Evolutionary conservation across 768 basidiomycete genomes (phyloP), one percentile per base, ranked within the genome.

Genomic region (Dioszegia crocea): DNA sequence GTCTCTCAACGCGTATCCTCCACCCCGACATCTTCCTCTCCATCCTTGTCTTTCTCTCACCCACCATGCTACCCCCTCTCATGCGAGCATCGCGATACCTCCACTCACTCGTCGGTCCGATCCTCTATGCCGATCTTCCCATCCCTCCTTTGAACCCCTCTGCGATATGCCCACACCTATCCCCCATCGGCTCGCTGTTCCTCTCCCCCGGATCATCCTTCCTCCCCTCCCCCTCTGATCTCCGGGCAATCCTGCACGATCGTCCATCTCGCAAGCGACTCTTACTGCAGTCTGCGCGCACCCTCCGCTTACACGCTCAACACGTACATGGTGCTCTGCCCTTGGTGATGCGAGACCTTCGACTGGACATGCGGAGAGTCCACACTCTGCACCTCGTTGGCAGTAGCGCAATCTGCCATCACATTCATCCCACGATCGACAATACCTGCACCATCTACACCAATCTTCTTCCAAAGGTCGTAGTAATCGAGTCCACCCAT

Each of bases 1-100:
- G 14, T 5, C 47, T 48, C 27, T 48, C 26, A 8, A 17, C 24
- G 10, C 47, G 47, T 29, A 31, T 48, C 24, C 47, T 48, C 47
- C 47, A 48, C 29, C 47, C 47, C 27, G 47, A 48, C 29, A 48
- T 48, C 47, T 30, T 48, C 27, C 27, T 48, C 47, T 24, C 47
- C 27, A 48, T 48, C 27, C 47, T 48, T 27, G 19, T 27, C 5
- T 30, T 29, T 31, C 27, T 48, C 24, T 16, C 47, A 2, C 24
- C 16, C 29, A 29, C 47, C 2, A 6, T 10, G 16, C 47, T 48
- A 14, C 47, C 47, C 24, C 47, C 47, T n/a, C 16, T 48, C 27
- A 26, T 48, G 12, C 47, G 47, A 3, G 11, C 47, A 3, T 48
- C 26, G 19, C 47, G 47, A 11, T 29, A 29, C 47, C 24, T 48